These are phyloP conservation scores for Saprolegnia diclina DNA, from an alignment of 352 stramenopile species.

Conservation along the genomic window DNA sequence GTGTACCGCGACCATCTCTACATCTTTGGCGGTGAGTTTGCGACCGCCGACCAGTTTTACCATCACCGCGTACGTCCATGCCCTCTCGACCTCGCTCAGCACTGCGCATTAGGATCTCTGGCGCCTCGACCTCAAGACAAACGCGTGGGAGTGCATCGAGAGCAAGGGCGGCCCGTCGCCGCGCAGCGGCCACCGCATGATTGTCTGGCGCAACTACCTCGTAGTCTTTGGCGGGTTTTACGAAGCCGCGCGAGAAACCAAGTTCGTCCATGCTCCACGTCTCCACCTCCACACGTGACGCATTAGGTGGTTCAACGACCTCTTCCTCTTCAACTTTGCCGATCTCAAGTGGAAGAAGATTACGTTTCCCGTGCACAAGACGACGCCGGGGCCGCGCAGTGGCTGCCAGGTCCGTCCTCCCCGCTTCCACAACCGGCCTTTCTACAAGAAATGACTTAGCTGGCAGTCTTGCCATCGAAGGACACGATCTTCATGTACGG, in stretches of 20 bases:
- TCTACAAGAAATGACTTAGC: slow-evolving; percentile 10
- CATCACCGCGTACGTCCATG: slow-evolving; percentile 84
- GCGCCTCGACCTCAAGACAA: slow-evolving; percentile 90
- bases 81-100: background rate
- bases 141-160: slow-evolving; percentile 91
- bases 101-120: slow-evolving; percentile 66
- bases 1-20: slow-evolving; percentile 94
- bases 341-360: slow-evolving; percentile 88
- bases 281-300: too few species aligned
- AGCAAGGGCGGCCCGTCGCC: slow-evolving; percentile 74
- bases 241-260: slow-evolving; percentile 86
- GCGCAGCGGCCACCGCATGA: slow-evolving; percentile 89
- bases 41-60: slow-evolving; percentile 95
- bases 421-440: background rate
- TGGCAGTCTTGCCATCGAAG: slow-evolving; percentile 76
- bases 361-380: slow-evolving; percentile 54
- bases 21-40: slow-evolving; percentile 96
- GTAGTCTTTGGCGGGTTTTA: slow-evolving; percentile 98
- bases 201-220: slow-evolving; percentile 93
- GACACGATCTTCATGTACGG: slow-evolving; percentile 92
- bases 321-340: slow-evolving; percentile 88
- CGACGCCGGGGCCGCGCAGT: slow-evolving; percentile 59
- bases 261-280: slow-evolving; percentile 40
- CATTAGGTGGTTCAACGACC: slow-evolving; percentile 94
- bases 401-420: slow-evolving; percentile 49